These are phyloP conservation scores for Ceratocystis eucalypticola DNA, from an alignment of 2,329 filamentous ascomycete species.

Conservation along the genomic window DNA sequence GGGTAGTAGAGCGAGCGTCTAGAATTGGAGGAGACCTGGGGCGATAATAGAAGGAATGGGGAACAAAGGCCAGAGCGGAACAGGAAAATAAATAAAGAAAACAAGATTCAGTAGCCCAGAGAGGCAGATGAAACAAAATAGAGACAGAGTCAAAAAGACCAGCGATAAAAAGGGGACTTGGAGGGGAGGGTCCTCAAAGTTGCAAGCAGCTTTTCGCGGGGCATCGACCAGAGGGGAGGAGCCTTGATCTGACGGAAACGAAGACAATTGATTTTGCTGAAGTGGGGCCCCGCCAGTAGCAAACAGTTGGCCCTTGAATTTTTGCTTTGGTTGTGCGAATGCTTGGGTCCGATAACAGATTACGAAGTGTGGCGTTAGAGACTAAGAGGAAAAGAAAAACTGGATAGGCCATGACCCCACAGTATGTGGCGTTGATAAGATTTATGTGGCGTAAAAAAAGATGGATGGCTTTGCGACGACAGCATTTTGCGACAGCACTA, in stretches of 20 bases:
- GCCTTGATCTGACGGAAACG: slow-evolving; percentile 16
- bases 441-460: slow-evolving; percentile 8
- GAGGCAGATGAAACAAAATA: not conserved
- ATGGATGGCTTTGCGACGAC: not conserved
- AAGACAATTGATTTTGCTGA: slow-evolving; percentile 18
- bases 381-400: not conserved
- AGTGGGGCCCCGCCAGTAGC: slow-evolving; percentile 8
- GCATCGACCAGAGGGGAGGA: slow-evolving; percentile 8
- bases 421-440: not conserved
- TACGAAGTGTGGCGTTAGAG: slow-evolving; percentile 7
- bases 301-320: not conserved
- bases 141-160: not conserved
- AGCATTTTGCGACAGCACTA: slow-evolving; percentile 7
- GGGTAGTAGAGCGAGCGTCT: too few relatives aligned
- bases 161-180: not conserved
- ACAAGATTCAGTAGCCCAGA: not conserved
- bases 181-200: slow-evolving; percentile 6
- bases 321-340: slow-evolving; percentile 16
- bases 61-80: not conserved
- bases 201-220: slow-evolving; percentile 12
- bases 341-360: slow-evolving; percentile 14
- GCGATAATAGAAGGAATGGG: not conserved
- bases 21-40: not conserved
- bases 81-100: not conserved
- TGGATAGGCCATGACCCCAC: not conserved